phyloP scores from a whole-genome alignment of 2,329 filamentous ascomycete genomes.

The Aspergillus sp. region DNA sequence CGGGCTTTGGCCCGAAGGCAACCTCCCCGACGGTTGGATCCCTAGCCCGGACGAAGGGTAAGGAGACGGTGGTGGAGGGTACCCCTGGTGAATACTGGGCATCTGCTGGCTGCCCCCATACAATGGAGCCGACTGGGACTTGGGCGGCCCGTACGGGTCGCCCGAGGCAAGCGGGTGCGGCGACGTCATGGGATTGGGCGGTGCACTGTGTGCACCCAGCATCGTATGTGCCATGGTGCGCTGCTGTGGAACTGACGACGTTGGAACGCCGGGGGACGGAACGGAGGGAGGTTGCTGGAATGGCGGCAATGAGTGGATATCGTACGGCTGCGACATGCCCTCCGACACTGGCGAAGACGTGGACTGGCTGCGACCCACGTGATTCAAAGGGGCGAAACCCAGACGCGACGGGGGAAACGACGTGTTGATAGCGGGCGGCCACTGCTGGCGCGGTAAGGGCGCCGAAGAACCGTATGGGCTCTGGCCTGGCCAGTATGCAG shows the following conservation, averaged over 20 bases:
- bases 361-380: constrained; percentile 43
- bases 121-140: constrained; percentile 43
- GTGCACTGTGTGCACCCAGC: constrained; percentile 40
- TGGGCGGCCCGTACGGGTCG: constrained; percentile 52
- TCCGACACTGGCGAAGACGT: constrained; percentile 54
- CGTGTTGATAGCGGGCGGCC: constrained; percentile 31
- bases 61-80: constrained; percentile 27
- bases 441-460: constrained; percentile 37
- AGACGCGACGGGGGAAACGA: constrained; percentile 40
- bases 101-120: constrained; percentile 33
- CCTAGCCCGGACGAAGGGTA: constrained; percentile 32
- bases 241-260: constrained; percentile 28
- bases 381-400: constrained; percentile 50
- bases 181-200: constrained; percentile 20
- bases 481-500: constrained; percentile 52
- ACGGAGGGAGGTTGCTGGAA: constrained; percentile 53
- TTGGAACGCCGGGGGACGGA: constrained; percentile 37
- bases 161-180: constrained; percentile 46
- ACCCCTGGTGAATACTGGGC: constrained; percentile 42
- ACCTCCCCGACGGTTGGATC: constrained; percentile 35
- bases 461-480: constrained; percentile 46
- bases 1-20: constrained; percentile 48
- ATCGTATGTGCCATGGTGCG: constrained; percentile 37
- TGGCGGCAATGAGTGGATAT: constrained; percentile 52
- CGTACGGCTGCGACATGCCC: constrained; percentile 58